Base-by-base conservation (phyloP, 1,284 basidiomycete genomes). In the Bjerkandera adusta region DNA sequence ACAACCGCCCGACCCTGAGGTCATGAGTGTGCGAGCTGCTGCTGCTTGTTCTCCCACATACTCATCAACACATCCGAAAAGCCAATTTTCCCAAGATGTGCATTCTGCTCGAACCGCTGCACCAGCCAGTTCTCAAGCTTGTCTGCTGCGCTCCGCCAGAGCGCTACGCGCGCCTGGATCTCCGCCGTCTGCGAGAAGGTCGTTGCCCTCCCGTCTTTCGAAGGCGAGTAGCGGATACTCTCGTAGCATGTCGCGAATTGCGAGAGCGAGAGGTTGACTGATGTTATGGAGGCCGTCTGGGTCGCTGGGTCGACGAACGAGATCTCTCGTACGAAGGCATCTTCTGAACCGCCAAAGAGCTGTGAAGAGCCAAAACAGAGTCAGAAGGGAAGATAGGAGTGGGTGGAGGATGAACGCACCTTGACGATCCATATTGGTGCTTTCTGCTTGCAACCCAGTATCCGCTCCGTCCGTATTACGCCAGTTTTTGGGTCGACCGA, bases 301-400 rank as follows among this genome's bases (percentile, higher is more conserved):
- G 76, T 81, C 44, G 80, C 71, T 0, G 92, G 92, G 65, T 96
- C 91, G 35, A 95, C 76, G 63, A 94, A 95, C 8, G 91, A 91
- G 51, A 97, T 87, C 69, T 97, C 94, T 38, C 94, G 84, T 1
- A 97, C 91, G 62, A 91, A 97, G 6, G 95, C 92, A 56, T 95
- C 91, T 66, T 94, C 90, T 52, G 88, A 89, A 27, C 89, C 90
- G 43, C 92, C 92, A 43, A 95, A 87, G 29, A 95, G 67, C 89
- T 93, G 57, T 4, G 51, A 20, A 16, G 49, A 18, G 43, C 41
- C 24, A 41, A 32, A 15, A 22, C n/a, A 13, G n/a, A 10, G 53
- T 29, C 43, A 34, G 48, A 26, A 46, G 44, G 15, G 35, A 32
- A 49, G 50, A 50, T 45, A 16, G 42, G 21, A 33, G n/a, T 29